phyloP scores from a whole-genome alignment of 164 flowering plant genomes.

The Magnolia sinica region DNA sequence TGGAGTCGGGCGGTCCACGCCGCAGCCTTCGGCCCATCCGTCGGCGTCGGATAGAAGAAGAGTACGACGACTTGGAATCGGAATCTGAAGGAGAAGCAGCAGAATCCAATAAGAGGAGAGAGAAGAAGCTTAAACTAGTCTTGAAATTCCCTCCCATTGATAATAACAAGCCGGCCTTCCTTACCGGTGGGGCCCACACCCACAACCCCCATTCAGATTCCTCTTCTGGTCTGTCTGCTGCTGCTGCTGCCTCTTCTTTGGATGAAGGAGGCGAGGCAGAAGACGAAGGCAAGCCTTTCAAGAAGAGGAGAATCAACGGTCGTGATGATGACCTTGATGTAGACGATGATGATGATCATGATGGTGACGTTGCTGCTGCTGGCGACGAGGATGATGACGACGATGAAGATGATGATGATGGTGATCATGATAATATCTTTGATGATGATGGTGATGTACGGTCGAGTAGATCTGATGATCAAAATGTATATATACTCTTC shows the following conservation, averaged over 20 bases:
- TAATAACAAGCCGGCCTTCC: background rate
- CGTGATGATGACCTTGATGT: slow-evolving; percentile 12
- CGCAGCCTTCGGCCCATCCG: slow-evolving; percentile 8
- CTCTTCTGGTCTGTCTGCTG: background rate
- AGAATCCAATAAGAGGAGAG: slow-evolving; percentile 27
- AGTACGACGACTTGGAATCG: slow-evolving; percentile 31
- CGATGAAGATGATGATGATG: slow-evolving; percentile 19
- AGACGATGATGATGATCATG: slow-evolving; percentile 18
- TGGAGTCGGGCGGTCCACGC: slow-evolving; percentile 35
- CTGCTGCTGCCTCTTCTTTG: background rate
- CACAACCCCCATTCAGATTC: background rate
- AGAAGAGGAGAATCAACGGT: slow-evolving; percentile 44
- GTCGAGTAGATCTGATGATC: slow-evolving; percentile 18
- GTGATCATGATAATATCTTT: slow-evolving; percentile 5
- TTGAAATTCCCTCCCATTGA: slow-evolving; percentile 31
- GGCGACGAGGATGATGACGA: slow-evolving; percentile 7
- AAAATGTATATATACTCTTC: slow-evolving; percentile 2
- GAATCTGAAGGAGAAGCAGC: slow-evolving; percentile 24
- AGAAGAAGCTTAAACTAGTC: slow-evolving; percentile 70
- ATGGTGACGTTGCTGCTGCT: slow-evolving; percentile 11
- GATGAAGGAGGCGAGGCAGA: slow-evolving; percentile 8
- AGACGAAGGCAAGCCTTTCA: slow-evolving; percentile 32
- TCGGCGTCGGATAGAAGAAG: slow-evolving; percentile 30
- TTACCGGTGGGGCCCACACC: background rate
- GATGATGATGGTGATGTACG: slow-evolving; percentile 16